These are phyloP conservation scores for Coffea canephora DNA, from an alignment of 257 asterid species.

Conservation along the genomic window DNA sequence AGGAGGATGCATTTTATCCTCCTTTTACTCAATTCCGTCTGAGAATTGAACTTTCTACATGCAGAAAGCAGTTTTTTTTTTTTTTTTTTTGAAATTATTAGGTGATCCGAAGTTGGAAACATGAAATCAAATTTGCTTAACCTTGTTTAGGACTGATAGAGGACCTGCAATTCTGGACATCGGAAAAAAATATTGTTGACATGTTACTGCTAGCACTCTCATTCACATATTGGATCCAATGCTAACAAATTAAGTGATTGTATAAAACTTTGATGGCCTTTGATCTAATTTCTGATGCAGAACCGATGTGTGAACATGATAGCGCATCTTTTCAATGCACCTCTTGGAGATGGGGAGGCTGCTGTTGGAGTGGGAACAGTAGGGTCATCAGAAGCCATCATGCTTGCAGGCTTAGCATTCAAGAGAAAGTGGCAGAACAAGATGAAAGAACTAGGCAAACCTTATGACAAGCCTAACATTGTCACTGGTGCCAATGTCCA, in stretches of 20 bases:
- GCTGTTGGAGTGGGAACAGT: constrained; percentile 93
- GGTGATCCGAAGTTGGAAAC: no score
- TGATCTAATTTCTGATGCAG: constrained; percentile 26
- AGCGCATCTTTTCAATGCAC: constrained; percentile 86
- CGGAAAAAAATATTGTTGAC: not conserved
- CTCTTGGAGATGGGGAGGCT: constrained; percentile 65
- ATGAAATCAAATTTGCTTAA: not conserved
- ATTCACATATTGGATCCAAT: not conserved
- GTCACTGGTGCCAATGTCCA: constrained; percentile 92
- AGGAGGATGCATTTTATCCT: no score
- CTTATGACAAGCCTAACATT: constrained; percentile 83
- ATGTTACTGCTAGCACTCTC: not conserved
- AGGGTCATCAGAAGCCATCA: constrained; percentile 91
- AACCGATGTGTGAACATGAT: constrained; percentile 91
- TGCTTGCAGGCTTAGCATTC: constrained; percentile 95
- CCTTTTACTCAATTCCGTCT: no score
- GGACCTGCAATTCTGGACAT: not conserved
- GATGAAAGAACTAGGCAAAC: constrained; percentile 69
- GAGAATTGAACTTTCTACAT: no score
- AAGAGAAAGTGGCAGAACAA: constrained; percentile 91
- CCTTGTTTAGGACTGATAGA: not conserved
- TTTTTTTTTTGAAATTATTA: no score
- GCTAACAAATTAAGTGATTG: not conserved
- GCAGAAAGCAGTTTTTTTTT: no score
- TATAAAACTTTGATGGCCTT: not conserved